Evolutionary conservation across 1,139 yeast genomes (phyloP), one percentile per base, ranked within the genome.

Genomic region (Spathaspora sp.): DNA sequence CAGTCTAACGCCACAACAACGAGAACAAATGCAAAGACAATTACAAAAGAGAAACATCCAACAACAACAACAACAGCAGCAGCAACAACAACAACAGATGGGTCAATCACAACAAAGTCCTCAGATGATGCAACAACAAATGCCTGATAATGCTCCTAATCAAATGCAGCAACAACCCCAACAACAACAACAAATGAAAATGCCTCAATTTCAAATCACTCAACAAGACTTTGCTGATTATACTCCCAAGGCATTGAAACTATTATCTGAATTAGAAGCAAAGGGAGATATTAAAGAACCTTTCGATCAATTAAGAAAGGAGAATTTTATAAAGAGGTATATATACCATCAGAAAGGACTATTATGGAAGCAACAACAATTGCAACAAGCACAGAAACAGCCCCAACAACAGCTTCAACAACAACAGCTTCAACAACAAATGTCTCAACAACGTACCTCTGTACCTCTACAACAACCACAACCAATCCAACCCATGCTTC

Each of bases 201-300:
- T 40, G 18, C 78, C 78, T 3, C 65, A 64, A 47, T 64, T 72
- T 47, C 68, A 62, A 45, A 66, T 74, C 42, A 70, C 78, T 4
- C 69, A 68, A 20, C 76, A 74, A 44, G 80, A 74, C 50, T 63
- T 70, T 43, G 59, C 65, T 51, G 71, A 70, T 50, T 72, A 73
- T 54, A 65, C 70, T 31, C 60, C 69, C 7, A 78, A 72, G 44
- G 80, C 80, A 0, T 61, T 74, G 69, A 58, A 65, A 11, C 58
- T 72, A 34, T 64, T 74, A 46, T 51, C 61, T 18, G 60, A 72
- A 43, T 60, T 74, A 40, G 78, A 73, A 48, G 70, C 70, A 26
- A 70, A 65, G 46, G 70, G 75, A 6, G 64, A 72, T 2, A 63
- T 72, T 43, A 72, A 62, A 25, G 58, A 60, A 11, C 64, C 62